Percentiles rank a stretch among this genome's conserved stretches.
Evolutionary conservation across 768 basidiomycete species (phyloP).

Genomic region (Mrakia hoshinonis): DNA sequence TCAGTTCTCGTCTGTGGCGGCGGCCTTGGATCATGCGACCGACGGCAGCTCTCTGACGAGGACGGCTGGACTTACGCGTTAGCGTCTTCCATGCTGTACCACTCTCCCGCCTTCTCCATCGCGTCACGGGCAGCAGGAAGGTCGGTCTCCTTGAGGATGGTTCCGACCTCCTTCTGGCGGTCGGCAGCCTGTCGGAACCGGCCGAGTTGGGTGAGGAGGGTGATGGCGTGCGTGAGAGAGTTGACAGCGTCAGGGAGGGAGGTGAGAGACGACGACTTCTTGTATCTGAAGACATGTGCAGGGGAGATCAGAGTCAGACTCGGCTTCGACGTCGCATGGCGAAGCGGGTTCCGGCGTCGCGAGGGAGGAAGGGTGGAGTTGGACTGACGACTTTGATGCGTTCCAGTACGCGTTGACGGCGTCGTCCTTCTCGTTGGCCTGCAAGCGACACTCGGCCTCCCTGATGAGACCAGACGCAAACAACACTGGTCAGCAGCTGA

Average conservation of each 20-base stretch:
- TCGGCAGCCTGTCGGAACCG: slow-evolving; percentile 97
- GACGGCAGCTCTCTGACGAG: slow-evolving; percentile 29
- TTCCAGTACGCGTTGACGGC: slow-evolving; percentile 99
- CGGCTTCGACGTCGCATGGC: too few relatives aligned
- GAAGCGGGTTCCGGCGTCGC: not conserved
- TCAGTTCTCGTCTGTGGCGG: too few relatives aligned
- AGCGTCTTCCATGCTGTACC: slow-evolving; percentile 97
- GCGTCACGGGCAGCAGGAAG: slow-evolving; percentile 80
- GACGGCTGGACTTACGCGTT: slow-evolving; percentile 59
- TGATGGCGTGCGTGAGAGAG: slow-evolving; percentile 74
- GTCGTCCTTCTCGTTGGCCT: slow-evolving; percentile 77
- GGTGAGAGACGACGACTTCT: slow-evolving; percentile 27
- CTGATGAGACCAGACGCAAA: slow-evolving; percentile 39
- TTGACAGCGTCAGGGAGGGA: slow-evolving; percentile 67
- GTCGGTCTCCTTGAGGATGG: slow-evolving; percentile 31
- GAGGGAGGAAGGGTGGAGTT: not conserved
- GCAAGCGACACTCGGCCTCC: slow-evolving; percentile 89
- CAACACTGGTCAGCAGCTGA: not conserved
- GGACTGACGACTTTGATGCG: slow-evolving; percentile 57
- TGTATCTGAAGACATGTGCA: slow-evolving; percentile 21
- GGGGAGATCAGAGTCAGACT: not conserved
- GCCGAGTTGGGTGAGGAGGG: slow-evolving; percentile 69
- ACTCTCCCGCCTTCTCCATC: slow-evolving; percentile 82
- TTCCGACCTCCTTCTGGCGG: slow-evolving; percentile 57
- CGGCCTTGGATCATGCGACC: too few relatives aligned